Conservation (phyloP, 1,139 yeast species). For the Scheffersomyces cryptocercus region DNA sequence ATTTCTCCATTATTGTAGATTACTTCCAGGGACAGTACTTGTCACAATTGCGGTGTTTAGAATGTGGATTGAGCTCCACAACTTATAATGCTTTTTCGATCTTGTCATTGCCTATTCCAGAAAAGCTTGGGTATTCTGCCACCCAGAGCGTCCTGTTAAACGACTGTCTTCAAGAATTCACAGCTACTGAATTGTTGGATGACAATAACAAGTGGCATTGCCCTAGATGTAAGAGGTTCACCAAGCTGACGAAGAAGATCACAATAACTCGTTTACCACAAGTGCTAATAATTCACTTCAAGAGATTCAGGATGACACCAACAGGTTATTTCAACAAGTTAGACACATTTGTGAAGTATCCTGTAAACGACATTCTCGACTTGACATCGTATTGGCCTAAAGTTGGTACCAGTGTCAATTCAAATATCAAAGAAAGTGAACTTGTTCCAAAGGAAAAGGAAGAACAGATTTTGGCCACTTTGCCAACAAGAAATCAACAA, state of each 20-base stretch:
- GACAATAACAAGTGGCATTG: constrained; percentile 90
- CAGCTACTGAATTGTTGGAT: constrained; percentile 66
- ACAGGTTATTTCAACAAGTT: constrained; percentile 54
- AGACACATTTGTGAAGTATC: constrained; percentile 63
- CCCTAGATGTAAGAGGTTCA: constrained; percentile 70
- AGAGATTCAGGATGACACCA: constrained; percentile 63
- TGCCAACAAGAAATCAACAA: constrained; percentile 72
- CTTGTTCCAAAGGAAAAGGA: constrained; percentile 42
- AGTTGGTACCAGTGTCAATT: constrained; percentile 34
- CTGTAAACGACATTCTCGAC: constrained; percentile 56
- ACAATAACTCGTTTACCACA: constrained; percentile 73
- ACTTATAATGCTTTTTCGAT: constrained; percentile 83
- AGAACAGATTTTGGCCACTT: constrained; percentile 41
- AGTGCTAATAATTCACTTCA: constrained; percentile 72
- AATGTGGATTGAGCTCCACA: constrained; percentile 79
- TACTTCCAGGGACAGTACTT: constrained; percentile 89
- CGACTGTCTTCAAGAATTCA: constrained; percentile 72
- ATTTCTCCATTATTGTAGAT: constrained; percentile 83
- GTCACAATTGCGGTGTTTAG: constrained; percentile 73
- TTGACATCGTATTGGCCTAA: constrained; percentile 82
- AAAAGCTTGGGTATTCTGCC: constrained; percentile 19
- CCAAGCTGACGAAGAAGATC: constrained; percentile 68
- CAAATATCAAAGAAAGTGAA: constrained; percentile 11
- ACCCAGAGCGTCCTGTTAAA: constrained; percentile 42
- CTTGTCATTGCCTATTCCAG: constrained; percentile 73